A percentile compares a stretch with the other conserved stretches of the same genome.
These are phyloP conservation scores for Dunaliella sp. DNA, from an alignment of 139 green algal species.

Conservation along the genomic window DNA sequence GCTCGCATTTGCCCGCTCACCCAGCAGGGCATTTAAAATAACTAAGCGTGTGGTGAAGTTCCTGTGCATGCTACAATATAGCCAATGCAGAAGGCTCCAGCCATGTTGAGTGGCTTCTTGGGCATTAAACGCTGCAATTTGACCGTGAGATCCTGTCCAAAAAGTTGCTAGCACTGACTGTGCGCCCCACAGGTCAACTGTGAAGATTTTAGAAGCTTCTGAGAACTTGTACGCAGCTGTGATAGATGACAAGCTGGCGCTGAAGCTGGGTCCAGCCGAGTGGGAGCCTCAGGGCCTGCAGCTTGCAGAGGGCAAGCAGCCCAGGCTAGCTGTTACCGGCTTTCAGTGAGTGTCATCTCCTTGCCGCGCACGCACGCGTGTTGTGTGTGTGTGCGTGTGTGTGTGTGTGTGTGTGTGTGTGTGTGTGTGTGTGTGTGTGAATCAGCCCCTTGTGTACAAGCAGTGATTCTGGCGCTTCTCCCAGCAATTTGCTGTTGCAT, in stretches of 20 bases:
- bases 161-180: too few relatives aligned
- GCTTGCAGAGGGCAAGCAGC: not conserved
- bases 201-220: conserved; percentile 66
- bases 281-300: not conserved
- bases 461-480: not conserved
- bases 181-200: conserved; percentile 29
- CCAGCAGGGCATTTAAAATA: too few relatives aligned
- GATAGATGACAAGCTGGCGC: conserved; percentile 38
- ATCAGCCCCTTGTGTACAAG: not conserved
- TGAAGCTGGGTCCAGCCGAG: conserved; percentile 56
- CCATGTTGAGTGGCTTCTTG: too few relatives aligned
- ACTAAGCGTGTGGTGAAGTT: too few relatives aligned
- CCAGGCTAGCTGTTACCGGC: not conserved
- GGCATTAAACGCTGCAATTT: too few relatives aligned
- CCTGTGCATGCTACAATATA: too few relatives aligned
- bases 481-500: not conserved
- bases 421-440: not conserved
- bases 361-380: too few relatives aligned
- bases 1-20: too few relatives aligned
- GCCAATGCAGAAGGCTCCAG: too few relatives aligned
- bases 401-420: not conserved
- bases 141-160: too few relatives aligned
- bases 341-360: not conserved
- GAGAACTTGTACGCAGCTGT: conserved; percentile 68
- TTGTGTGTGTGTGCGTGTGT: not conserved